These are phyloP conservation scores for Trapa incisa DNA, from an alignment of 345 rosid genomes.

Conservation along the genomic window DNA sequence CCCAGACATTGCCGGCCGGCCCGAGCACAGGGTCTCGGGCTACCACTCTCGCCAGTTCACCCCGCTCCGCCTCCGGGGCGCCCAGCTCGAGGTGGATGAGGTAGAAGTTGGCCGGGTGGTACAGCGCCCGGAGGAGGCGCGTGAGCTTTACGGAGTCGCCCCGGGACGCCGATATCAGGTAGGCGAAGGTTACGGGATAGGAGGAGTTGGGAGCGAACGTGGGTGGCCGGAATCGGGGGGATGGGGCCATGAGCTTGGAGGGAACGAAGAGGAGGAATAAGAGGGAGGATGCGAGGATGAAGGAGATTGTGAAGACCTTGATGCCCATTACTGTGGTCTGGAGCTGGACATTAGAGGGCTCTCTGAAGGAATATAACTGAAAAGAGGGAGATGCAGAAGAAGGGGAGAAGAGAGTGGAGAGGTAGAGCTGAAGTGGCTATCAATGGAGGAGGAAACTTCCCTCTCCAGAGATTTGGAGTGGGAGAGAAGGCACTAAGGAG, in stretches of 20 bases:
- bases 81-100: constrained; percentile 61
- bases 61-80: constrained; percentile 47
- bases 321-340: constrained; percentile 26
- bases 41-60: constrained; percentile 44
- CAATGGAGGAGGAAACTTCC: background rate
- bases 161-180: constrained; percentile 69
- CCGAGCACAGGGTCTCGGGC: constrained; percentile 40
- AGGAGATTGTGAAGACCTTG: constrained; percentile 39
- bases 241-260: constrained; percentile 25
- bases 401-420: background rate
- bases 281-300: constrained; percentile 40
- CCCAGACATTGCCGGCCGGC: constrained; percentile 56
- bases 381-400: background rate
- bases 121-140: constrained; percentile 47
- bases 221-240: constrained; percentile 33
- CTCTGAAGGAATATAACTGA: background rate
- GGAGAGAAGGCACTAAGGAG: no score
- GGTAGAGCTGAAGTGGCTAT: background rate
- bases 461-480: no score
- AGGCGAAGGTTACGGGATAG: constrained; percentile 59
- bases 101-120: constrained; percentile 76
- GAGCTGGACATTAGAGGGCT: background rate
- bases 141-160: constrained; percentile 56
- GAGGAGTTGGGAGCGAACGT: constrained; percentile 22
- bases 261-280: constrained; percentile 42